Evolutionary conservation across 352 stramenopile genomes (phyloP).

Genomic region (Phytophthora lateralis): DNA sequence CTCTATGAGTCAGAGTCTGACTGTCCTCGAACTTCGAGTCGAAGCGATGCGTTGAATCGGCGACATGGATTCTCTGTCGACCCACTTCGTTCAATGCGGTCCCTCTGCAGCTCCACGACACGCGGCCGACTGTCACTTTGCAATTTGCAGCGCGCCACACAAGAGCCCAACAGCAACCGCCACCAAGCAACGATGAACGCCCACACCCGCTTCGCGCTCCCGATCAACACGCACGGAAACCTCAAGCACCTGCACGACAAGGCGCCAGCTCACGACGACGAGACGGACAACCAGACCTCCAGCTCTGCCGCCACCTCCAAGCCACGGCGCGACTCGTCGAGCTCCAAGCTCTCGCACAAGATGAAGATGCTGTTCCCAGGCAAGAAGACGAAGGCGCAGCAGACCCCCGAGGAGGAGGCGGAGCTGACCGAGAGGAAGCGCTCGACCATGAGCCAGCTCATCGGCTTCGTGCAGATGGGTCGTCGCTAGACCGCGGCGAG

Average conservation of each 20-base stretch:
- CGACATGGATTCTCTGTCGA: background rate
- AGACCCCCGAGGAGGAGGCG: constrained; percentile 5
- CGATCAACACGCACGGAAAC: constrained; percentile 28
- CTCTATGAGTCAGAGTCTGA: background rate
- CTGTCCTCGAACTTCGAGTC: background rate
- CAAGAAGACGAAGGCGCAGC: constrained; percentile 10
- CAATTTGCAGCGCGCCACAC: constrained; percentile 14
- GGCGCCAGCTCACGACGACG: constrained; percentile 4
- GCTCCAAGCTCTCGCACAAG: constrained; percentile 23
- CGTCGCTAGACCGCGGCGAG: constrained; percentile 12
- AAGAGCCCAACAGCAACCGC: background rate
- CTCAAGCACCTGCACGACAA: constrained; percentile 28
- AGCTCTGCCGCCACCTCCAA: background rate
- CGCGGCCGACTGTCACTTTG: constrained; percentile 15
- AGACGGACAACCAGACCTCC: constrained; percentile 4
- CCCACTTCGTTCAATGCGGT: background rate
- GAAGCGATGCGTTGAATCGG: background rate
- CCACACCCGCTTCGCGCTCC: constrained; percentile 25
- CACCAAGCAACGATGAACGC: constrained; percentile 20
- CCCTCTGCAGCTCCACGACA: no score
- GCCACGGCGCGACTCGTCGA: constrained; percentile 9
- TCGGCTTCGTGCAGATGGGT: constrained; percentile 24
- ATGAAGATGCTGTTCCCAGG: constrained; percentile 21
- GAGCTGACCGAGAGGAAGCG: constrained; percentile 21
- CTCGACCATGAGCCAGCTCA: constrained; percentile 14